Percentiles rank a stretch among this genome's conserved stretches.
phyloP scores from a whole-genome alignment of 2,329 filamentous ascomycete genomes.

The Pleomassaria siparia region DNA sequence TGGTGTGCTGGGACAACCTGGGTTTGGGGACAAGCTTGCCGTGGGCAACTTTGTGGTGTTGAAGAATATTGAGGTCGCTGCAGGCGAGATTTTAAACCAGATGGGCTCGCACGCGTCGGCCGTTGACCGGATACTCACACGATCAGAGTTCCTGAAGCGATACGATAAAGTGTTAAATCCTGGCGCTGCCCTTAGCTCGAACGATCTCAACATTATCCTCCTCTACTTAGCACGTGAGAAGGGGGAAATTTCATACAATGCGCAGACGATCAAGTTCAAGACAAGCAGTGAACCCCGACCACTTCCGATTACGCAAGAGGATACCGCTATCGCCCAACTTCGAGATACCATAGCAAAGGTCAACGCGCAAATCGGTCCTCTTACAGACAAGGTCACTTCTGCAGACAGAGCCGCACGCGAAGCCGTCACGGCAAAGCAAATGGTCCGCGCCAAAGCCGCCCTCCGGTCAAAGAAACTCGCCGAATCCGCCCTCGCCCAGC shows the following conservation, averaged over 20 bases:
- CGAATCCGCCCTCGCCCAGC: constrained; percentile 70
- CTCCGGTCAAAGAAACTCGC: constrained; percentile 81
- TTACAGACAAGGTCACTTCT: constrained; percentile 57
- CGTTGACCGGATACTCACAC: constrained; percentile 39
- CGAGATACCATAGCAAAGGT: constrained; percentile 71
- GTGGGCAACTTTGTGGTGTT: constrained; percentile 67
- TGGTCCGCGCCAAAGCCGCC: constrained; percentile 72
- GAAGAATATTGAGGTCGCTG: constrained; percentile 61
- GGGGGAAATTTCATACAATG: constrained; percentile 74
- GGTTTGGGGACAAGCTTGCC: constrained; percentile 58
- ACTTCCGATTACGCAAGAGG: constrained; percentile 70
- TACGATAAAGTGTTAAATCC: constrained; percentile 34
- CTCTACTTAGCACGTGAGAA: constrained; percentile 56
- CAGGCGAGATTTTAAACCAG: constrained; percentile 43
- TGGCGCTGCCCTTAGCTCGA: constrained; percentile 29
- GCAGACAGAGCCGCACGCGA: constrained; percentile 63
- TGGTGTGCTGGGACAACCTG: constrained; percentile 58
- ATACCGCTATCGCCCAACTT: constrained; percentile 78
- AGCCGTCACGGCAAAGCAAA: constrained; percentile 73
- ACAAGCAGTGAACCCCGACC: constrained; percentile 39
- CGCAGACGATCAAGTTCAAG: constrained; percentile 77
- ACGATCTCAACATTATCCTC: constrained; percentile 77
- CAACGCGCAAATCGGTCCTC: constrained; percentile 64
- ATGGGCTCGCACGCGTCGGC: constrained; percentile 37
- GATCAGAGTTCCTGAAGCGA: constrained; percentile 35